phyloP scores from a whole-genome alignment of 148 eudicot species.

The Vaccinium myrtillus region DNA sequence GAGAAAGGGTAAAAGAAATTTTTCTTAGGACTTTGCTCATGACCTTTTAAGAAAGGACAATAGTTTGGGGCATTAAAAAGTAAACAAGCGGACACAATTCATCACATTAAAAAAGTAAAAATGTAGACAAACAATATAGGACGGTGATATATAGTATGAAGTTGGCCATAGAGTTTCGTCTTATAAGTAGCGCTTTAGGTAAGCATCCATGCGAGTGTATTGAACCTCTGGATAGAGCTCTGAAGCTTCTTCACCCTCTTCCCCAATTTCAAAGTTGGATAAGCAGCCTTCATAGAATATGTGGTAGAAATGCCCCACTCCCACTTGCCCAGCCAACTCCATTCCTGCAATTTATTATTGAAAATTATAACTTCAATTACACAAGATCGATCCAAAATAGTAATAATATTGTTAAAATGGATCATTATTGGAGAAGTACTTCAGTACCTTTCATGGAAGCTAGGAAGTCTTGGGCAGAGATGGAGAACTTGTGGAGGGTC shows the following conservation, averaged over 20 bases:
- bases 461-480: slow-evolving; percentile 43
- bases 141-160: not conserved
- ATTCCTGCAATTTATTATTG: slow-evolving; percentile 24
- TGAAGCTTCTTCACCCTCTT: slow-evolving; percentile 46
- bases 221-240: slow-evolving; percentile 46
- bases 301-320: slow-evolving; percentile 54
- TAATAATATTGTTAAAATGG: no score
- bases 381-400: no score
- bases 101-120: not conserved
- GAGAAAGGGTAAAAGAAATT: not conserved
- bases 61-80: not conserved
- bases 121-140: not conserved
- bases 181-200: slow-evolving; percentile 36
- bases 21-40: no score
- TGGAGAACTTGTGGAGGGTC: slow-evolving; percentile 24
- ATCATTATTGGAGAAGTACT: no score
- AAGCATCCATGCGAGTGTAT: slow-evolving; percentile 39
- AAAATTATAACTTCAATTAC: slow-evolving; percentile 2
- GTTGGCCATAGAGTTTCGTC: not conserved
- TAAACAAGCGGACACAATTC: not conserved
- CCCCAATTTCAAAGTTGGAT: slow-evolving; percentile 44
- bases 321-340: slow-evolving; percentile 44
- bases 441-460: slow-evolving; percentile 48
- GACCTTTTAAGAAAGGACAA: not conserved
- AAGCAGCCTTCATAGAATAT: slow-evolving; percentile 57